Conservation (phyloP, 768 basidiomycete species). For the Lactarius akahatsu region DNA sequence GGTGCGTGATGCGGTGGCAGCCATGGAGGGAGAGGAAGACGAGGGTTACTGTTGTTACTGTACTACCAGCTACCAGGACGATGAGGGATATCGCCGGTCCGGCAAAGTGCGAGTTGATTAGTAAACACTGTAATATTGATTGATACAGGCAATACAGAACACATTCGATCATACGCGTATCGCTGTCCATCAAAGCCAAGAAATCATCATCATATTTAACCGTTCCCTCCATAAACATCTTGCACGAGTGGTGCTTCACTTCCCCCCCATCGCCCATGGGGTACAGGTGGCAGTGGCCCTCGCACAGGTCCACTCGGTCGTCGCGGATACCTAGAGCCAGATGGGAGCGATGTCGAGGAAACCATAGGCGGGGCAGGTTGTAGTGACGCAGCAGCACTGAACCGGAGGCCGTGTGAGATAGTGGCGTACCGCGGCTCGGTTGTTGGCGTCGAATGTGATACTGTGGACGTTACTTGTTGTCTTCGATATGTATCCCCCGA, state of each 20-base stretch:
- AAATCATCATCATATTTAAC: background rate
- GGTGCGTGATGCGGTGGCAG: conserved; percentile 17
- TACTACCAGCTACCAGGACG: background rate
- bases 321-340: background rate
- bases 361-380: background rate
- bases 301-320: background rate
- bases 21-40: conserved; percentile 17
- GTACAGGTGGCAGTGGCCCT: conserved; percentile 16
- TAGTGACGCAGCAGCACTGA: background rate
- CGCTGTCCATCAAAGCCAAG: background rate
- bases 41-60: background rate
- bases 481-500: background rate
- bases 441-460: conserved; percentile 2
- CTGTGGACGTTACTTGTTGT: background rate
- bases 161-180: background rate
- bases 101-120: conserved; percentile 17
- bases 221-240: conserved; percentile 17
- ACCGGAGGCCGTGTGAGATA: background rate
- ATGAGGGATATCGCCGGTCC: conserved; percentile 4
- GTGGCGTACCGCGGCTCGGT: background rate
- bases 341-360: background rate
- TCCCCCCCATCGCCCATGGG: conserved; percentile 13
- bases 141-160: background rate
- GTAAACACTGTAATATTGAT: background rate
- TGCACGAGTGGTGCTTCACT: conserved; percentile 21